Base-by-base conservation (phyloP, 2,329 filamentous ascomycete genomes). In the Paecilomyces sp. region DNA sequence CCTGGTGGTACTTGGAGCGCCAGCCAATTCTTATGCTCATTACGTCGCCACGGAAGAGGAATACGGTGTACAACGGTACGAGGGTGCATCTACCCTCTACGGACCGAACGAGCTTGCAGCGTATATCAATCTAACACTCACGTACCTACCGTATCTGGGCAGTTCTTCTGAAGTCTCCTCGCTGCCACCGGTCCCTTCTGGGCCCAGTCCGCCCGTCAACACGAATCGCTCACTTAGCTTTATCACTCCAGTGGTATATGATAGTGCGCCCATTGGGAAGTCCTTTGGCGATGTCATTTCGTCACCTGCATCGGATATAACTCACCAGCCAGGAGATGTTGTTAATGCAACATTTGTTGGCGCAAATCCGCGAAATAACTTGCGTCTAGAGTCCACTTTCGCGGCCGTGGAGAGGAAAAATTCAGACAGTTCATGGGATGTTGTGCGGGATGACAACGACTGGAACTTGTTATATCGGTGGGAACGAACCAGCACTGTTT, bases 51-150 rank as follows among this genome's bases (percentile, higher is more conserved):
- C 91, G 0, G 83, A 86, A 30, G 90, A 95, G 72, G 90, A 96
- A 73, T 95, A 94, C 72, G 77, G 78, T 12, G 80, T 94, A 54
- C 93, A 97, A 76, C 88, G 93, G 9, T 97, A 97, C 75, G 93
- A 97, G 77, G 93, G 92, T n/a, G 93, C 91, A 0, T 93, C 89
- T 6, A 97, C 93, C 0, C 84, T 97, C 1, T 94, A 90, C 71
- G 93, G 93, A 0, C 89, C 84, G 1, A 86, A 92, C 73, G 90
- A 91, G 0, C 82, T 97, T 11, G 85, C 89, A 36, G 93, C 92
- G 0, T 94, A 94, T 77, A 90, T 97, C 77, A 92, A 95, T 73
- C 80, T 93, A 52, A 92, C 91, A 0, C 79, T 92, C n/a, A 83
- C 81, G 0, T 85, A 88, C 71, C 83, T 94, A 3, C 82, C 81